These are phyloP conservation scores for Phytopythium litorale DNA, from an alignment of 352 stramenopile species.

Conservation along the genomic window DNA sequence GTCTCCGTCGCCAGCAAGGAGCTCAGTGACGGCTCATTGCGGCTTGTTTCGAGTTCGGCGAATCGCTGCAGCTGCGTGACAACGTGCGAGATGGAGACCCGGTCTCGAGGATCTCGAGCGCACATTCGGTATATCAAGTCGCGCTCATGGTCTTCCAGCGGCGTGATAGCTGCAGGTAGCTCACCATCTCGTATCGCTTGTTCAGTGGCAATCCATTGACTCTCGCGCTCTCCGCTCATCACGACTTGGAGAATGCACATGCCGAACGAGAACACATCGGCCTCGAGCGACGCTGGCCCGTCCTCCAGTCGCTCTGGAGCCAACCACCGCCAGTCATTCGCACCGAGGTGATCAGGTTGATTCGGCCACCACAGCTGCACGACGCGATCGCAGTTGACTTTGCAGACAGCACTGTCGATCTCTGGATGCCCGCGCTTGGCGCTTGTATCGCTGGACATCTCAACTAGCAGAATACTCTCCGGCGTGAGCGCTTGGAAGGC, in stretches of 20 bases:
- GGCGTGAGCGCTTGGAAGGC: neutral
- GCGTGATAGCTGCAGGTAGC: neutral
- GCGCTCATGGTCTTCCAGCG: neutral
- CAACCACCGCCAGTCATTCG: neutral
- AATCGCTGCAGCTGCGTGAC: neutral
- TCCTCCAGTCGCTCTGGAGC: neutral
- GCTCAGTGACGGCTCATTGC: too few species aligned
- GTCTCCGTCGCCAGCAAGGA: too few species aligned
- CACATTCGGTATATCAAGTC: neutral
- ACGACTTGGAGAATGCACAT: neutral
- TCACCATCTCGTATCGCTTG: neutral
- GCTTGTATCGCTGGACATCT: neutral
- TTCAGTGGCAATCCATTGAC: neutral
- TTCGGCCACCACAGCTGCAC: neutral
- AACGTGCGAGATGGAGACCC: neutral
- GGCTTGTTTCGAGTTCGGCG: neutral
- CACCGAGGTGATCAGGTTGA: neutral
- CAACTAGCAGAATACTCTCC: neutral
- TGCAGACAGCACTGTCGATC: neutral
- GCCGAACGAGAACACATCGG: constrained; percentile 6
- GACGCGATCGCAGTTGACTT: neutral
- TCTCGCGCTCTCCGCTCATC: neutral
- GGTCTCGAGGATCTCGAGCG: neutral
- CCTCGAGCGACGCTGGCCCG: neutral
- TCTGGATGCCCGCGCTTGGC: neutral